Conservation (phyloP, 2,329 filamentous ascomycete genomes). For the Fusarium mangiferae region DNA sequence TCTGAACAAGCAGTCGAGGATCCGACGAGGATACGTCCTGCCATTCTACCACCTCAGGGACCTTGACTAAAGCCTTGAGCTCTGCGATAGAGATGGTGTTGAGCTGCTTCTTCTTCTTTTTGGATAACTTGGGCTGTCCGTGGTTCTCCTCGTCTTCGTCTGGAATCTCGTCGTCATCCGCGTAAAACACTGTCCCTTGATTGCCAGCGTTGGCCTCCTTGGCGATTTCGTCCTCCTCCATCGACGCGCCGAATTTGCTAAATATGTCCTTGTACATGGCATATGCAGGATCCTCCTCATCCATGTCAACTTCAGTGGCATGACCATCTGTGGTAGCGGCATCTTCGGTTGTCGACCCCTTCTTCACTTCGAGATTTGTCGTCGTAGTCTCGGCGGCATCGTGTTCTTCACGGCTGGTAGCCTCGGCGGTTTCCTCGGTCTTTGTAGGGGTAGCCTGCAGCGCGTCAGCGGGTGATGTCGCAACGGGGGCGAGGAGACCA, state of each 20-base stretch:
- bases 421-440: slow-evolving; percentile 30
- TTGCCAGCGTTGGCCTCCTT: slow-evolving; percentile 75
- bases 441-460: slow-evolving; percentile 29
- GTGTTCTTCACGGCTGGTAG: slow-evolving; percentile 40
- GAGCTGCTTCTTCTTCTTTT: slow-evolving; percentile 92
- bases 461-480: slow-evolving; percentile 28
- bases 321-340: slow-evolving; percentile 58
- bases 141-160: slow-evolving; percentile 81
- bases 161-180: slow-evolving; percentile 86
- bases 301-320: slow-evolving; percentile 68
- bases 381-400: slow-evolving; percentile 50
- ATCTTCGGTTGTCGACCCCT: slow-evolving; percentile 46
- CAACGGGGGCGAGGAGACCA: background rate
- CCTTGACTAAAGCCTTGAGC: slow-evolving; percentile 89
- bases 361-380: slow-evolving; percentile 57
- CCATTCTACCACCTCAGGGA: slow-evolving; percentile 97
- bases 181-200: slow-evolving; percentile 86
- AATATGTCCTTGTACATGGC: slow-evolving; percentile 87
- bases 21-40: slow-evolving; percentile 93
- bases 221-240: slow-evolving; percentile 70
- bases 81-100: slow-evolving; percentile 95
- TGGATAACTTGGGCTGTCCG: slow-evolving; percentile 78
- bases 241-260: slow-evolving; percentile 76
- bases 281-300: slow-evolving; percentile 81
- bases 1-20: slow-evolving; percentile 87